Base-by-base conservation (phyloP, 2,329 filamentous ascomycete genomes). In the Beauveria pseudobassiana region DNA sequence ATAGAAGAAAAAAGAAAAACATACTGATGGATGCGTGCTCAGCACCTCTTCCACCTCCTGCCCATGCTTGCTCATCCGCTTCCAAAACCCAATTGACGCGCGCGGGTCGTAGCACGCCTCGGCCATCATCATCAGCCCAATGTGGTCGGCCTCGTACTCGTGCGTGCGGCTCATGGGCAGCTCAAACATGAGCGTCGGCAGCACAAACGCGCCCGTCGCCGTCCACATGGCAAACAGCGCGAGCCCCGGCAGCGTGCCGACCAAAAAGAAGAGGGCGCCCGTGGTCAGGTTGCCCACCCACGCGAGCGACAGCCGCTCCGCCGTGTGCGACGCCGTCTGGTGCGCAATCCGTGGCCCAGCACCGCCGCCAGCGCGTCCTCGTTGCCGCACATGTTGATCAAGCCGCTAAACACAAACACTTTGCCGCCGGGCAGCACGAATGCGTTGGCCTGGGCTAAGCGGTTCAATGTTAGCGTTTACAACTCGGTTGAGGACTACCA, bases 61-160 rank as follows among this genome's bases (percentile, higher is more conserved):
- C 69, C 16, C 62, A 3, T 74, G 70, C 45, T 72, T 70, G 64
- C 88, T 84, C 86, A 91, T 90, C 55, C 86, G 75, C 70, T 80
- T 73, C 87, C 86, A 91, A 63, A 93, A 84, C 0, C 77, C 78
- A 49, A 88, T 77, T 0, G 89, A 89, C 63, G 85, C 83, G 14
- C 80, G 74, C 1, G 90, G 90, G 64, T 91, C 80, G 70, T 89
- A 93, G 75, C 90, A 93, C 28, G 87, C 87, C 74, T 90, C 84
- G 0, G 89, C 85, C 88, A 93, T 93, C 81, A 93, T 89, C 81
- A 93, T 85, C 40, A 93, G 73, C 0, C 90, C 90, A 53, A 93
- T 91, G 68, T 89, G 90, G 69, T 93, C 90, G 0, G 90, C 90
- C 75, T 93, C 89, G 54, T 80, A 84, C 78, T 89, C 90, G 75